Evolutionary conservation across 2,329 filamentous ascomycete species (phyloP).

Genomic region (Botrytis hyacinthi): DNA sequence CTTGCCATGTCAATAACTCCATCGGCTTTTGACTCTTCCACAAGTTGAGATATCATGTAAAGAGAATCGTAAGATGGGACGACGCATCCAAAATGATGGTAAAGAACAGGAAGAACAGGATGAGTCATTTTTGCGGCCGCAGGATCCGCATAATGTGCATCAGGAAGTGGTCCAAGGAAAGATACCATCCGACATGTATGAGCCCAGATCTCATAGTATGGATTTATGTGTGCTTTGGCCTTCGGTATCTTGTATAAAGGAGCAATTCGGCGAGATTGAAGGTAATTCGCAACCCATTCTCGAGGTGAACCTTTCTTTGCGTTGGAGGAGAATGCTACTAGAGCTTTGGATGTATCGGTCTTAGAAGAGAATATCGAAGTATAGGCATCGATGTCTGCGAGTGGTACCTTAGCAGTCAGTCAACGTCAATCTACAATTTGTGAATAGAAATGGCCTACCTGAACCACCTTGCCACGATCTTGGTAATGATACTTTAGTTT

Average conservation of each 20-base stretch:
- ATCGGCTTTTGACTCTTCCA: conserved; percentile 38
- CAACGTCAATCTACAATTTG: conserved; percentile 16
- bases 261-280: conserved; percentile 52
- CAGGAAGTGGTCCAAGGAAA: conserved; percentile 66
- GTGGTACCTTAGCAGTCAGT: conserved; percentile 28
- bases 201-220: conserved; percentile 65
- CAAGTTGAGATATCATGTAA: conserved; percentile 56
- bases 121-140: conserved; percentile 56
- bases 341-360: conserved; percentile 58
- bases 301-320: conserved; percentile 64
- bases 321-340: conserved; percentile 63
- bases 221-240: conserved; percentile 54
- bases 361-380: conserved; percentile 62
- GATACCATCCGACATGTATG: conserved; percentile 56
- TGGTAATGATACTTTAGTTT: conserved; percentile 32
- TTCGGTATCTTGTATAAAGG: conserved; percentile 47
- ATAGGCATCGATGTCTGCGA: conserved; percentile 63
- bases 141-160: conserved; percentile 43
- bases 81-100: conserved; percentile 76
- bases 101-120: conserved; percentile 68
- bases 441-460: conserved; percentile 14
- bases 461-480: conserved; percentile 28
- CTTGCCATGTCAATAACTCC: conserved; percentile 65
- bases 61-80: conserved; percentile 67
- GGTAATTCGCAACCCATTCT: conserved; percentile 52